Conservation (phyloP, 2,329 filamentous ascomycete species). For the Lachnellula subtilissima region DNA sequence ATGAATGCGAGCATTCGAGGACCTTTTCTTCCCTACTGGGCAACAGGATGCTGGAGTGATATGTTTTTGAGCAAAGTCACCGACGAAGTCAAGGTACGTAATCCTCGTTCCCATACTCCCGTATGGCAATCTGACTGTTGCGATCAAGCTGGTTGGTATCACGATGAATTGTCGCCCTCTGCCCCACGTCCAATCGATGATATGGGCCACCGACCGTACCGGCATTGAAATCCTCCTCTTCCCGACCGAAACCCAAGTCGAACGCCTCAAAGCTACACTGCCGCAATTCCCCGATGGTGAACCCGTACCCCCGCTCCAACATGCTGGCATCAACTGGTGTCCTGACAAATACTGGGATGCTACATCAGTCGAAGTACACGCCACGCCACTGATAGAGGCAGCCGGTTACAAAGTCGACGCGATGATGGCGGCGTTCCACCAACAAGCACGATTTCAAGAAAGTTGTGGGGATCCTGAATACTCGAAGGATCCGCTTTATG, state of each 20-base stretch:
- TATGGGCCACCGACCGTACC: conserved; percentile 16
- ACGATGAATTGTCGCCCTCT: conserved; percentile 15
- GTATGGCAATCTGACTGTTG: neutral
- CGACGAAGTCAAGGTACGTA: conserved; percentile 20
- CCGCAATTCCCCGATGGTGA: neutral
- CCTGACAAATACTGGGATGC: conserved; percentile 11
- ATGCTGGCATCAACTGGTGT: conserved; percentile 14
- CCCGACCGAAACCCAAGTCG: conserved; percentile 1
- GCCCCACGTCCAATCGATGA: conserved; percentile 23
- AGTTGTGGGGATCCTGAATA: neutral
- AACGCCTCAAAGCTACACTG: neutral
- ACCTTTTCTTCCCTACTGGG: conserved; percentile 20
- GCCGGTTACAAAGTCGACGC: conserved; percentile 18
- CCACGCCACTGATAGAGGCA: conserved; percentile 7
- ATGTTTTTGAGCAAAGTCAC: conserved; percentile 16
- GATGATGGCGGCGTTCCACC: conserved; percentile 18
- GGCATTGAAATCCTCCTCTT: conserved; percentile 14
- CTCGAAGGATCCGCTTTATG: conserved; percentile 12
- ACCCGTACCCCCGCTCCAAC: neutral
- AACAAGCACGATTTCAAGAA: conserved; percentile 6
- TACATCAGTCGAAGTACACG: conserved; percentile 10
- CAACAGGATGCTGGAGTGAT: conserved; percentile 21
- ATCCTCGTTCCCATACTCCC: neutral
- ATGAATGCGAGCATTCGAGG: conserved; percentile 25
- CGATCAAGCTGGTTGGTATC: conserved; percentile 15